Evolutionary conservation across 257 asterid species (phyloP).

Genomic region (Verbena officinalis): DNA sequence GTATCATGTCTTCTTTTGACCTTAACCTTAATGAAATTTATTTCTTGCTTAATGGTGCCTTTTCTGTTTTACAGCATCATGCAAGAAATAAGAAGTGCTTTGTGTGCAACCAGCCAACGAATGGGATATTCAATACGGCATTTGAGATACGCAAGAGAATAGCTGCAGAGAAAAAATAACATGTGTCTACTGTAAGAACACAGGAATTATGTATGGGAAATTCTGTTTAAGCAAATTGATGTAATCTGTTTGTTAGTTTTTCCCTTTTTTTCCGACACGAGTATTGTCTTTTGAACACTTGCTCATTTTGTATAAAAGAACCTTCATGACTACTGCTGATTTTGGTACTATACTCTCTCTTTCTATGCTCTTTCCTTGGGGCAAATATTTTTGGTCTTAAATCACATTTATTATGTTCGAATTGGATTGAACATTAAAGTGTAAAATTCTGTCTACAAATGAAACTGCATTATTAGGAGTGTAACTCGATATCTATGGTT

Average conservation of each 20-base stretch:
- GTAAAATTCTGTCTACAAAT: too few relatives aligned
- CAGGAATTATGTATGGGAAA: constrained; percentile 11
- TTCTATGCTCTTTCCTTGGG: neutral
- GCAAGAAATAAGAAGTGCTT: constrained; percentile 93
- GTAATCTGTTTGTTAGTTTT: constrained; percentile 14
- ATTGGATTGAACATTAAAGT: too few relatives aligned
- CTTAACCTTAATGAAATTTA: too few relatives aligned
- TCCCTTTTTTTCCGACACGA: constrained; percentile 6
- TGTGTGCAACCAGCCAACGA: constrained; percentile 96
- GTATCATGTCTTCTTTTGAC: too few relatives aligned
- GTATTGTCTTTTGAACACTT: constrained; percentile 10
- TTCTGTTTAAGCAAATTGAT: neutral
- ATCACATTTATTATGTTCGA: too few relatives aligned
- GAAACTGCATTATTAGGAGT: too few relatives aligned
- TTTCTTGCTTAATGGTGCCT: constrained; percentile 6
- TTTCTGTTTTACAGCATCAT: constrained; percentile 70
- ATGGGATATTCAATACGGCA: constrained; percentile 95
- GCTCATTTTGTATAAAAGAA: constrained; percentile 21
- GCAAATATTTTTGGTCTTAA: too few relatives aligned
- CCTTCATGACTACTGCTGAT: neutral
- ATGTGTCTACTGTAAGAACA: constrained; percentile 1
- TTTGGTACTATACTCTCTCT: neutral
- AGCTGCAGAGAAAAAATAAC: constrained; percentile 63
- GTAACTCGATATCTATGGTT: too few relatives aligned
- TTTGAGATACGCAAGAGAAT: constrained; percentile 81